Evolutionary conservation across 768 basidiomycete genomes (phyloP).

Genomic region (Suillus variegatus): DNA sequence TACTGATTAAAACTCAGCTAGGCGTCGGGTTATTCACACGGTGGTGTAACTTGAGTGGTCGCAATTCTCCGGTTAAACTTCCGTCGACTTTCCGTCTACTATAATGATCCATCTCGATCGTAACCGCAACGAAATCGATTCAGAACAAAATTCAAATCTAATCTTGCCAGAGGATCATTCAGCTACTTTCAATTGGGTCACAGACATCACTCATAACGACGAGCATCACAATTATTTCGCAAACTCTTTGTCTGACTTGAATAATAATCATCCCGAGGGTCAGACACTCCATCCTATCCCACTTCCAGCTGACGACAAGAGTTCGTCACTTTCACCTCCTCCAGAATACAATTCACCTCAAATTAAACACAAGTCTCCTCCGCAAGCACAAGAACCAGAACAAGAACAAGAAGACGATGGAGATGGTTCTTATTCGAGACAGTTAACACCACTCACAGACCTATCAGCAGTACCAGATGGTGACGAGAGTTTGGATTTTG

Average conservation of each 20-base stretch:
- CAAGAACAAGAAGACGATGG: constrained; percentile 39
- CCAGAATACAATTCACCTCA: constrained; percentile 46
- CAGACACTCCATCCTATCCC: constrained; percentile 15
- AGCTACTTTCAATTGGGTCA: constrained; percentile 35
- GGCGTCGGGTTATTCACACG: too few species aligned
- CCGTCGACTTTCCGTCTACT: constrained; percentile 7
- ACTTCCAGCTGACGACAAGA: constrained; percentile 39
- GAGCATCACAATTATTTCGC: constrained; percentile 28
- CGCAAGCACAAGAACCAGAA: constrained; percentile 15
- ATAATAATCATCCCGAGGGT: constrained; percentile 13
- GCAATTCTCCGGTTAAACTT: constrained; percentile 6
- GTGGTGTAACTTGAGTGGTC: not conserved
- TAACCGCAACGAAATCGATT: constrained; percentile 43
- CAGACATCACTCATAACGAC: constrained; percentile 24
- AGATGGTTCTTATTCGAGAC: constrained; percentile 48
- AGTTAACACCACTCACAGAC: constrained; percentile 76
- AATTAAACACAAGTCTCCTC: constrained; percentile 23
- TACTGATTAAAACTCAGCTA: too few species aligned
- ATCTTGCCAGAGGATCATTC: constrained; percentile 40
- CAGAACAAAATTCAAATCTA: constrained; percentile 42
- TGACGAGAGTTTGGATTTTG: constrained; percentile 39
- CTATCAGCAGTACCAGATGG: constrained; percentile 67
- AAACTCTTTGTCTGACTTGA: constrained; percentile 23
- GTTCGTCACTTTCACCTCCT: constrained; percentile 59
- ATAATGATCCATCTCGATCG: constrained; percentile 57